Conservation (phyloP, 1,284 basidiomycete genomes). For the Anthracocystis walkeri region DNA sequence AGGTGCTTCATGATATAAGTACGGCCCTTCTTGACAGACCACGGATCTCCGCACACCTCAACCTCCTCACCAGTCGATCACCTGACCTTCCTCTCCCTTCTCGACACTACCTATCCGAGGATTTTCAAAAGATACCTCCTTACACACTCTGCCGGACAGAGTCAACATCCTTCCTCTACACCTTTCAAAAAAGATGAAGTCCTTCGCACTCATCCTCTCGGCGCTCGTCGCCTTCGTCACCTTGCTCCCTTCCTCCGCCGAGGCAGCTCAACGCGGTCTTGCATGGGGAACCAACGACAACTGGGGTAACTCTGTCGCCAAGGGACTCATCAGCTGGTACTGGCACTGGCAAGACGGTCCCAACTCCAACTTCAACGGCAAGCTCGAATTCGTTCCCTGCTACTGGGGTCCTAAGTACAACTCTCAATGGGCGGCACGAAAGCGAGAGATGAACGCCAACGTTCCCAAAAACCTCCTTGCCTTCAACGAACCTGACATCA, state of each 20-base stretch:
- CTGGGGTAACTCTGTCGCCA: constrained; percentile 52
- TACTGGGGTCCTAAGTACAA: constrained; percentile 63
- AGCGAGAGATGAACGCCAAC: constrained; percentile 53
- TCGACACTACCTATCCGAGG: neutral
- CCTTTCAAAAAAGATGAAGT: constrained; percentile 36
- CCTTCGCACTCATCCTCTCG: constrained; percentile 29
- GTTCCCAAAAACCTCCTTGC: constrained; percentile 54
- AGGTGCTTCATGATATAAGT: constrained; percentile 46
- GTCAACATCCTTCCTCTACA: constrained; percentile 13
- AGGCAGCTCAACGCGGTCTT: constrained; percentile 49
- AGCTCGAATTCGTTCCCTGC: constrained; percentile 64
- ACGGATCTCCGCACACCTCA: constrained; percentile 23
- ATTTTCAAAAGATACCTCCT: too few relatives aligned
- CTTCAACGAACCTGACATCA: constrained; percentile 66
- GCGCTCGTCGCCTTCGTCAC: constrained; percentile 17
- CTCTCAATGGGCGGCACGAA: constrained; percentile 53
- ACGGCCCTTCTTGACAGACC: constrained; percentile 31
- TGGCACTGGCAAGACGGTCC: constrained; percentile 66
- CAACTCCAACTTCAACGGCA: constrained; percentile 30
- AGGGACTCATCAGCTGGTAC: constrained; percentile 61
- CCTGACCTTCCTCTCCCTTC: neutral
- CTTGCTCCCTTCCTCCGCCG: constrained; percentile 18
- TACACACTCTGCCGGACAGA: constrained; percentile 30
- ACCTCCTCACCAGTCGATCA: neutral
- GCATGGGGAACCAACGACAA: constrained; percentile 62